Evolutionary conservation across 2,329 filamentous ascomycete species (phyloP).

Genomic region (Pseudogymnoascus sp.): DNA sequence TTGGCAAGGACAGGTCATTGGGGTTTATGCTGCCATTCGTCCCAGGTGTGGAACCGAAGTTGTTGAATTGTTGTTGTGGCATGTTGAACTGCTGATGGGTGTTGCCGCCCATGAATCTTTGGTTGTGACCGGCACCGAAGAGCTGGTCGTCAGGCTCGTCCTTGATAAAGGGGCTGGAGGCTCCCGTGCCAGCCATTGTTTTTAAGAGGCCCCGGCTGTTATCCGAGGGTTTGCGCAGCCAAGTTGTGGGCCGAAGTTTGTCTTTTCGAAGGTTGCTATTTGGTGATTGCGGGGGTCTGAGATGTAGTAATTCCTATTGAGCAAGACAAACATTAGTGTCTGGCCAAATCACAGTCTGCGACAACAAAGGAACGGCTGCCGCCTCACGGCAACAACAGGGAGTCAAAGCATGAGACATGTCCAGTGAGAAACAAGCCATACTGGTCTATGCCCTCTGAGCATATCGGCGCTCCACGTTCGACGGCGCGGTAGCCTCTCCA

Average conservation of each 20-base stretch:
- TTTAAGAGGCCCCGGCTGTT: conserved; percentile 10
- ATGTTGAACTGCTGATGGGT: conserved; percentile 30
- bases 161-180: conserved; percentile 54
- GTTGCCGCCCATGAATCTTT: conserved; percentile 23
- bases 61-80: conserved; percentile 37
- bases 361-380: background rate
- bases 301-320: background rate
- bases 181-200: conserved; percentile 28
- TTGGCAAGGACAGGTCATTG: conserved; percentile 67
- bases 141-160: conserved; percentile 55
- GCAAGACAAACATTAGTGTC: background rate
- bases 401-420: background rate
- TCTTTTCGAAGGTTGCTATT: conserved; percentile 1
- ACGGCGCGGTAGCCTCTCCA: background rate
- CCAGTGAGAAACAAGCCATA: background rate
- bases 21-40: conserved; percentile 63
- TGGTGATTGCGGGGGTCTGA: background rate
- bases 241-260: conserved; percentile 5
- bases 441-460: background rate
- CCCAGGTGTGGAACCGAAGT: conserved; percentile 20
- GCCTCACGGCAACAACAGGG: background rate
- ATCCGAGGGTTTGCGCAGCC: conserved; percentile 6
- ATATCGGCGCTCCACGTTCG: background rate
- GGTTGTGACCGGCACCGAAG: conserved; percentile 32
- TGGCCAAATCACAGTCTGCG: background rate